A percentile compares a stretch with the other conserved stretches of the same genome.
These are phyloP conservation scores for Eucalyptus cloeziana DNA, from an alignment of 345 rosid genomes.

Conservation along the genomic window DNA sequence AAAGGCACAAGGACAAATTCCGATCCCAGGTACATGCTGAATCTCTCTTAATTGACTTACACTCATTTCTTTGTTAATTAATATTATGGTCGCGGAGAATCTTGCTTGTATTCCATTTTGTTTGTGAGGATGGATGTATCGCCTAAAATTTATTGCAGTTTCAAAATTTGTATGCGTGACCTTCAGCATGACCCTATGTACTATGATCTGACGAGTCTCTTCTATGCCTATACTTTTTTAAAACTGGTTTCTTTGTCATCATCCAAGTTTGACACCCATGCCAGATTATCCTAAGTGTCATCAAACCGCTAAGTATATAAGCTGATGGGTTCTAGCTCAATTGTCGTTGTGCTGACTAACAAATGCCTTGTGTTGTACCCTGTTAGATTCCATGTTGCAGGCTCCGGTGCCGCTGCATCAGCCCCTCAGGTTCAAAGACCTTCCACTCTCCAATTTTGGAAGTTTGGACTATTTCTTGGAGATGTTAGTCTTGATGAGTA, in stretches of 20 bases:
- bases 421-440: slow-evolving; percentile 3
- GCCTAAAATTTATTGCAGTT: neutral
- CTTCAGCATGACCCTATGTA: neutral
- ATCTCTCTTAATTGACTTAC: neutral
- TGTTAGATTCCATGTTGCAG: neutral
- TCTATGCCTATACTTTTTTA: neutral
- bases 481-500: neutral
- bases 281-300: neutral
- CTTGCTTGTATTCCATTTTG: neutral
- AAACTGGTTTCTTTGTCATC: neutral
- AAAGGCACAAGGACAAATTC: slow-evolving; percentile 6
- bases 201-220: neutral
- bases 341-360: neutral
- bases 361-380: neutral
- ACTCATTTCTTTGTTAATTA: neutral
- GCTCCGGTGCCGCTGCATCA: neutral
- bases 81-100: neutral
- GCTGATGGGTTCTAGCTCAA: neutral
- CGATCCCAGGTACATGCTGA: slow-evolving; percentile 3
- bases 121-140: neutral
- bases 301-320: neutral
- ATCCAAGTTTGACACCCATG: neutral
- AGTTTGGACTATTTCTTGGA: neutral
- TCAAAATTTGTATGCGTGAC: neutral
- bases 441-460: neutral